Conservation (phyloP, 2,329 filamentous ascomycete species). For the Chrysosporium keratinophilum region DNA sequence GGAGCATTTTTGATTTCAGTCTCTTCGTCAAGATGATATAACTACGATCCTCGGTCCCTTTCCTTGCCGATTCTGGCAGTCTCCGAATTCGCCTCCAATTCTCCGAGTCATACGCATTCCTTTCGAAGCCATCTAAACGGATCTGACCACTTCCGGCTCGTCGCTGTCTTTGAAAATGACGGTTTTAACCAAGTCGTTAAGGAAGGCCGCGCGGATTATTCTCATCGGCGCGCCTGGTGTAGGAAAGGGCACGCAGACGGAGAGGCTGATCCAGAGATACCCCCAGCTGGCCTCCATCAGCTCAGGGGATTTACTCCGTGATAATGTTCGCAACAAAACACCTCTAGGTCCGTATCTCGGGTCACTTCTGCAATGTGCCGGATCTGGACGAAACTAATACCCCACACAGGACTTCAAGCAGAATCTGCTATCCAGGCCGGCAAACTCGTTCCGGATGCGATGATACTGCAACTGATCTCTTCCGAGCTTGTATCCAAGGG, state of each 20-base stretch:
- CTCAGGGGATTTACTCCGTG: conserved; percentile 81
- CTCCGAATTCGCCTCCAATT: not conserved
- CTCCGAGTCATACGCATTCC: not conserved
- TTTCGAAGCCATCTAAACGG: not conserved
- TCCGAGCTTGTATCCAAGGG: conserved; percentile 76
- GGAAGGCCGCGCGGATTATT: conserved; percentile 79
- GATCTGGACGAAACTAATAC: conserved; percentile 11
- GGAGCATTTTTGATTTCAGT: not conserved
- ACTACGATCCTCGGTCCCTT: not conserved
- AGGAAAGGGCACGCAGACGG: conserved; percentile 91
- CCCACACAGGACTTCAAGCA: conserved; percentile 66
- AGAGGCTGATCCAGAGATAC: conserved; percentile 75
- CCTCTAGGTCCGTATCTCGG: conserved; percentile 55
- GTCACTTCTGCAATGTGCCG: not conserved
- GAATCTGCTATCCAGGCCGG: conserved; percentile 80
- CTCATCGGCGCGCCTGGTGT: conserved; percentile 93
- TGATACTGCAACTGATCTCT: conserved; percentile 86
- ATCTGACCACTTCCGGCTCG: not conserved
- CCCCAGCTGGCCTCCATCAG: conserved; percentile 84
- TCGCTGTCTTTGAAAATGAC: conserved; percentile 8
- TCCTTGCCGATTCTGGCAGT: not conserved
- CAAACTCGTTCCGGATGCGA: conserved; percentile 77
- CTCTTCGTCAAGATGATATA: conserved; percentile 4
- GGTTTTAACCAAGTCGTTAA: conserved; percentile 43
- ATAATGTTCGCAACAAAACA: conserved; percentile 84